Percentiles rank a stretch among this genome's conserved stretches.
phyloP scores from a whole-genome alignment of 331 rosid species.

The Telfairia occidentalis region DNA sequence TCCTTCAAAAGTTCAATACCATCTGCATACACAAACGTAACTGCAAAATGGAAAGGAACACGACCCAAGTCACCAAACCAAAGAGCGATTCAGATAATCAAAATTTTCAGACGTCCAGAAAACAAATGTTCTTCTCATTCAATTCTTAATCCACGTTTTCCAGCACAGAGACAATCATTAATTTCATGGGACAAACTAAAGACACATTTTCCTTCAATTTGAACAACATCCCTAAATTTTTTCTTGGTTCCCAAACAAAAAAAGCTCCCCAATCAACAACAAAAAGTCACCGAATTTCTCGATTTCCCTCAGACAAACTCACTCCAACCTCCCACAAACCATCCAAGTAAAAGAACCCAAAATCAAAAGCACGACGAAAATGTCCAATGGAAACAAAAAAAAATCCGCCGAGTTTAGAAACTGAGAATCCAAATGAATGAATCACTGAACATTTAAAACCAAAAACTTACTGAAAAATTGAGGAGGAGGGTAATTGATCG shows the following conservation, averaged over 20 bases:
- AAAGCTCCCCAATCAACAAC: background rate
- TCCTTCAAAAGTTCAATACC: background rate
- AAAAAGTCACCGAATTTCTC: background rate
- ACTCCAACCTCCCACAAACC: background rate
- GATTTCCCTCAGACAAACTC: background rate
- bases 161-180: background rate
- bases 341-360: background rate
- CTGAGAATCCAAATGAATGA: background rate
- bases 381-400: background rate
- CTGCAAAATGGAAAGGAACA: background rate
- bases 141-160: background rate
- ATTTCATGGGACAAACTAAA: background rate
- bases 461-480: constrained; percentile 40
- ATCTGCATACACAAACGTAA: background rate
- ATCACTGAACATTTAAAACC: background rate
- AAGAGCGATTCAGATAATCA: background rate
- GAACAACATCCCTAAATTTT: background rate
- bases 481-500: constrained; percentile 22
- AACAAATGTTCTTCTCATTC: background rate
- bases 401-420: background rate
- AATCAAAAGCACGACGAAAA: background rate
- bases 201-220: background rate
- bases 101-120: background rate
- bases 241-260: constrained; percentile 3
- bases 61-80: background rate